phyloP scores from a whole-genome alignment of 371 early-diverging fungal genomes.

The Blakeslea trispora region DNA sequence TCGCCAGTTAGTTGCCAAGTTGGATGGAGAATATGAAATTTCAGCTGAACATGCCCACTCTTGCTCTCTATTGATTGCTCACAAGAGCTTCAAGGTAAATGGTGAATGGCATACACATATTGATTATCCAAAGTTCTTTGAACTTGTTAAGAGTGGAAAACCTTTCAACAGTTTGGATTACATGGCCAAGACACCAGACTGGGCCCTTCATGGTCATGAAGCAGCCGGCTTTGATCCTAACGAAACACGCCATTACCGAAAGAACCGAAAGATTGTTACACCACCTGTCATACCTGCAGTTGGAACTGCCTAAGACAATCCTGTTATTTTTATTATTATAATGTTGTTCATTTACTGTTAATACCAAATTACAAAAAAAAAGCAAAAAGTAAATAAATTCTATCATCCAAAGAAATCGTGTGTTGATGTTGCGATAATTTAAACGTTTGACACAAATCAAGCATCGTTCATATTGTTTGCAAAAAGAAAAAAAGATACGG shows the following conservation, averaged over 20 bases:
- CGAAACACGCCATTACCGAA: slow-evolving; percentile 71
- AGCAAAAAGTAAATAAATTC: too few species aligned
- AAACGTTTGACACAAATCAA: too few species aligned
- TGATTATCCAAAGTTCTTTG: slow-evolving; percentile 76
- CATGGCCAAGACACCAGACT: slow-evolving; percentile 72
- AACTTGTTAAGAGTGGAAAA: slow-evolving; percentile 61
- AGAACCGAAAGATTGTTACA: slow-evolving; percentile 42
- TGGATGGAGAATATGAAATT: slow-evolving; percentile 72
- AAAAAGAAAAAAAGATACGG: too few species aligned
- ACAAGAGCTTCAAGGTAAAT: slow-evolving; percentile 68
- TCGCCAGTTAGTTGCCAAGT: slow-evolving; percentile 51
- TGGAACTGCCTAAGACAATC: background rate
- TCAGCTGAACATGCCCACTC: slow-evolving; percentile 80
- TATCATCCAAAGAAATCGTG: too few species aligned
- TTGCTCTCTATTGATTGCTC: slow-evolving; percentile 73
- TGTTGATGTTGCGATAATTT: too few species aligned
- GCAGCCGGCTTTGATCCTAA: slow-evolving; percentile 80
- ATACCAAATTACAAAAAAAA: too few species aligned
- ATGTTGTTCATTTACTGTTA: too few species aligned
- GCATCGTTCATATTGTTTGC: too few species aligned
- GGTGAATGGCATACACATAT: slow-evolving; percentile 83
- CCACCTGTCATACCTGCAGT: slow-evolving; percentile 21
- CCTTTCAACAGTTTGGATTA: slow-evolving; percentile 74
- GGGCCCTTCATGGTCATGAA: slow-evolving; percentile 77
- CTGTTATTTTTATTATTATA: too few species aligned